phyloP scores from a whole-genome alignment of 371 early-diverging fungal genomes.

The Mortierella sp. region DNA sequence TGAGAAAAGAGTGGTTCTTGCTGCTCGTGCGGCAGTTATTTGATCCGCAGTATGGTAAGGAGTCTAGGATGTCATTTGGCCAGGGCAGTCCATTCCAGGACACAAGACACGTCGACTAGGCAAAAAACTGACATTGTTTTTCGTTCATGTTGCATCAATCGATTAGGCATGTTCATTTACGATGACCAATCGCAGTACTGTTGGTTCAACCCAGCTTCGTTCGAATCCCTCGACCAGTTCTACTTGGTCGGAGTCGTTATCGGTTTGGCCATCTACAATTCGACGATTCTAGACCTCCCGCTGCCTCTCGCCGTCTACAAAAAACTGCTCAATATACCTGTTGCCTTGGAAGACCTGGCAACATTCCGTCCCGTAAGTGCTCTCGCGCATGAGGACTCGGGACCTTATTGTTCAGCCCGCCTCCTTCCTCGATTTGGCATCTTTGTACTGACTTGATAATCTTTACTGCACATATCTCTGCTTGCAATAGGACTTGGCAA shows the following conservation, averaged over 20 bases:
- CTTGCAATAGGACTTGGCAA: slow-evolving; percentile 70
- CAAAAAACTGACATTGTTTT: not conserved
- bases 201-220: slow-evolving; percentile 92
- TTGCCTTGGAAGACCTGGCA: slow-evolving; percentile 71
- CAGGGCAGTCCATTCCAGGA: no score
- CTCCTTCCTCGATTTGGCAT: not conserved
- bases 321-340: slow-evolving; percentile 84
- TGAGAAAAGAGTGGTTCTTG: slow-evolving; percentile 96
- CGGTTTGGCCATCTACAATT: slow-evolving; percentile 95
- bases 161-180: slow-evolving; percentile 74
- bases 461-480: not conserved
- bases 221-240: slow-evolving; percentile 92
- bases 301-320: slow-evolving; percentile 94
- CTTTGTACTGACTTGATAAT: not conserved
- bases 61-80: not conserved
- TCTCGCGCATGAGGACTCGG: not conserved
- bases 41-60: slow-evolving; percentile 89
- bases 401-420: not conserved
- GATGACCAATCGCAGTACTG: slow-evolving; percentile 85
- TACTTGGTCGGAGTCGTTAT: slow-evolving; percentile 94
- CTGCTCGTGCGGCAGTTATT: slow-evolving; percentile 91
- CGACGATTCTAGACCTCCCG: slow-evolving; percentile 90
- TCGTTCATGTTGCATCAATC: not conserved
- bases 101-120: slow-evolving; percentile 2
- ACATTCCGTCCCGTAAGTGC: slow-evolving; percentile 66